Evolutionary conservation across 148 eudicot species (phyloP), one percentile per base, ranked within the genome.

Genomic region (Rhododendron williamsianum): DNA sequence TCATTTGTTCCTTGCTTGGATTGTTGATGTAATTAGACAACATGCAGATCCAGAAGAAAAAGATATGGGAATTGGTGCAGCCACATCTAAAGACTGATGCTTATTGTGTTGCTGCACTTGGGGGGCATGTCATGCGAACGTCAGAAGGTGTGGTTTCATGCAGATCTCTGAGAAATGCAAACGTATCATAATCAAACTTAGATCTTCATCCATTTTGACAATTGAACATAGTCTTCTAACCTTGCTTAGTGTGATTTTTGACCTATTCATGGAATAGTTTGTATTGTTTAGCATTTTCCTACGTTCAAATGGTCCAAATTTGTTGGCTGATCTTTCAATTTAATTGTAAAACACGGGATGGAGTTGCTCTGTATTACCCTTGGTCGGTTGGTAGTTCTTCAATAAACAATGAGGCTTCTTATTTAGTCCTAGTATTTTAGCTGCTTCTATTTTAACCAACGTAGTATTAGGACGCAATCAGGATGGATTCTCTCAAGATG

Each of bases 41-140:
- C 19, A 48, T 90, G 88, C 94, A 96, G 98, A 89, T 95, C 88
- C 97, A 93, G 90, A 96, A 96, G 98, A 96, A 96, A 87, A 96
- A 95, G 91, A 88, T 94, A 11, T 96, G 99, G 99, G 99, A 96
- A 89, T 82, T 84, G 38, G 92, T 96, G 76, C 99, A 96, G 86
- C 98, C 99, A 78, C 98, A 94, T 91, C 93, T 95, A 10, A 94
- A 90, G 86, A 95, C 99, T 9, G 95, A 95, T 87, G 90, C 85
- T 69, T 85, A 93, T 84, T 86, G 96, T 80, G 88, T 89, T 81
- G 98, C 96, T 79, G 54, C 86, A 86, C 94, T 96, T 54, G 93
- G 90, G 76, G 88, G 30, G 72, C 89, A 91, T 88, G 74, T 76
- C 84, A 96, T 95, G 99, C 89, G 90, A 76, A 94, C 99, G 7